Base-by-base conservation (phyloP, 345 rosid genomes). In the Linum trigynum region DNA sequence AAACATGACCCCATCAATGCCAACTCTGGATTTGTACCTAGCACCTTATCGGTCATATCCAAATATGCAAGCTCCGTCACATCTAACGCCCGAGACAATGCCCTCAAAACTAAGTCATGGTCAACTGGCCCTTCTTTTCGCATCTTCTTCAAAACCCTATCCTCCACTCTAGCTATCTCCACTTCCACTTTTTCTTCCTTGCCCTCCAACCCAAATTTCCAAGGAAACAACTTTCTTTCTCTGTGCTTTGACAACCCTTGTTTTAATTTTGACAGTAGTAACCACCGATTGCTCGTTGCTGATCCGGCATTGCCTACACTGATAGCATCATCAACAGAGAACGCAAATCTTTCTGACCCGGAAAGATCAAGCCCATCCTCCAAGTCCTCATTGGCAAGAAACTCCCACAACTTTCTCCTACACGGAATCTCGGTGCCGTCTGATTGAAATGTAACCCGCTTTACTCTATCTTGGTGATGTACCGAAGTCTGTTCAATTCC, bases 1-100 rank as follows among this genome's bases (percentile, higher is more conserved):
- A 92, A 80, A 70, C 99, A 92, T 0, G 96, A 92, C 51, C 99
- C 99, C 99, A 92, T 92, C 74, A 92, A 80, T 15, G 97, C 99
- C 63, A 92, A 83, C 85, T 92, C 99, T 0, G 97, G 97, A 78
- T 92, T 88, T 32, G 85, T 75, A 59, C 79, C 86, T 23, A 92
- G 83, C 68, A 90, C 88, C 83, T 92, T 92, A 61, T 90, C 97
- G 6, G 97, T 90, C 94, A 92, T 84, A 69, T 92, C 99, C 80
- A 88, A 65, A 65, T 85, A 92, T 2, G 94, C 96, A 50, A 79
- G 77, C 78, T 92, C 99, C 2, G 95, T 84, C 60, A 77, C 72
- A 73, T 90, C 96, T 42, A 92, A 76, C 14, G 90, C 97, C 71
- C 84, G 83, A 0, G 97, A 86, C 84, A 92, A 77, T 1, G 99